Evolutionary conservation across 352 stramenopile genomes (phyloP).

Genomic region (Globisporangium camurandrum): DNA sequence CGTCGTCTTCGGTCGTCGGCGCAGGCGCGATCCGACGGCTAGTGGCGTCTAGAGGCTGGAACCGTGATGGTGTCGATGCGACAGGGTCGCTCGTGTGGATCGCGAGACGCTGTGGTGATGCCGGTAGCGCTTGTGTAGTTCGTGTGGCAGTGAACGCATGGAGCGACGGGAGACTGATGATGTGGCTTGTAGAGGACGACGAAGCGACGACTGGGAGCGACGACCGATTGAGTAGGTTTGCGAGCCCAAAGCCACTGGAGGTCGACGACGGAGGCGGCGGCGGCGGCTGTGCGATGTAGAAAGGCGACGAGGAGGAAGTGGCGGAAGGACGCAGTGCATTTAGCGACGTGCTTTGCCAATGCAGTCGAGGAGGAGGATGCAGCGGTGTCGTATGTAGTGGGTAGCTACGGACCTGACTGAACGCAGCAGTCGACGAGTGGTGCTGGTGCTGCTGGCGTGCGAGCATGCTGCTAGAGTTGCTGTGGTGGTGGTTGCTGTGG

Average conservation of each 20-base stretch:
- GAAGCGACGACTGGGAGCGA: background rate
- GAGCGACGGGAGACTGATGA: slow-evolving; percentile 74
- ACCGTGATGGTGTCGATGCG: too few relatives aligned
- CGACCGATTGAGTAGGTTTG: slow-evolving; percentile 68
- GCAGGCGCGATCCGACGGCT: slow-evolving; percentile 39
- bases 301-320: background rate
- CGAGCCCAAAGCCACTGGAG: slow-evolving; percentile 67
- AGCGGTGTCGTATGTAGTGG: slow-evolving; percentile 1
- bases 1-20: slow-evolving; percentile 63
- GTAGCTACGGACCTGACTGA: slow-evolving; percentile 10
- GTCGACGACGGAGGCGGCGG: too few relatives aligned
- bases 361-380: too few relatives aligned
- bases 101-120: background rate
- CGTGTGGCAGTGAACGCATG: slow-evolving; percentile 46
- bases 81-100: slow-evolving; percentile 15
- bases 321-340: slow-evolving; percentile 14
- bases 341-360: slow-evolving; percentile 10
- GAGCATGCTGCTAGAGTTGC: slow-evolving; percentile 6
- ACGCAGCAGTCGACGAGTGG: slow-evolving; percentile 1
- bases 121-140: background rate
- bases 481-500: slow-evolving; percentile 12
- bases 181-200: slow-evolving; percentile 19
- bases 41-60: slow-evolving; percentile 1
- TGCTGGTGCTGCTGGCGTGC: slow-evolving; percentile 9
- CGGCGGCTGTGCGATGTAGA: too few relatives aligned